phyloP scores from a whole-genome alignment of 192 early-diverging fungal genomes.

The Gamsiella multidivaricata region DNA sequence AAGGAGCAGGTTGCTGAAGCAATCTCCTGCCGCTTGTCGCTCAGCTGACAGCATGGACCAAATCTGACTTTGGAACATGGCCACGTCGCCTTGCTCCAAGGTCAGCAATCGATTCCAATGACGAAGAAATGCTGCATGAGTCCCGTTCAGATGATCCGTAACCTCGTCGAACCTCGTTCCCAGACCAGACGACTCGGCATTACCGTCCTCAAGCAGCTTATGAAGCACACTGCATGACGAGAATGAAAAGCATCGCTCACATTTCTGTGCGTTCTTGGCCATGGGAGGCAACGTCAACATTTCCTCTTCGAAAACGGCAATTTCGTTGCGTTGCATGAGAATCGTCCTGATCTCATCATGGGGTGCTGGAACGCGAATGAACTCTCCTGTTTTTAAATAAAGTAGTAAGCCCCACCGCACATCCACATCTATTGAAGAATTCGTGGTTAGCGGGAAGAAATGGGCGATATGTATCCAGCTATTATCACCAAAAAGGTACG shows the following conservation, averaged over 20 bases:
- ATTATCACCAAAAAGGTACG: conserved; percentile 3
- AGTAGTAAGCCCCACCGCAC: conserved; percentile 77
- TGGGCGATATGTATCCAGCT: too few species aligned
- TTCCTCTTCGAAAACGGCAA: conserved; percentile 68
- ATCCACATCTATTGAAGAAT: conserved; percentile 63
- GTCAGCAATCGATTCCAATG: conserved; percentile 83
- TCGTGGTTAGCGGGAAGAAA: too few species aligned
- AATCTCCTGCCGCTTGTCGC: conserved; percentile 59
- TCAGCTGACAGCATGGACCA: conserved; percentile 69
- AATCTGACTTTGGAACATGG: conserved; percentile 70
- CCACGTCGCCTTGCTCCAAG: conserved; percentile 78
- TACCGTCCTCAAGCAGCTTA: conserved; percentile 77
- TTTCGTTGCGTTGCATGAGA: conserved; percentile 78
- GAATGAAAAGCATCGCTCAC: conserved; percentile 73
- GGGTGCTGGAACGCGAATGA: conserved; percentile 68
- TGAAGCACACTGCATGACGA: conserved; percentile 80
- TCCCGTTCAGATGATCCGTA: conserved; percentile 66
- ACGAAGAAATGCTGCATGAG: conserved; percentile 76
- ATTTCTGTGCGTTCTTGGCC: conserved; percentile 68
- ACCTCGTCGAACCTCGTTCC: conserved; percentile 69
- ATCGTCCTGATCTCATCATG: conserved; percentile 78
- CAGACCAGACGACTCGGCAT: conserved; percentile 64
- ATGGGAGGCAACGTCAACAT: conserved; percentile 72
- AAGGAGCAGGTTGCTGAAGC: conserved; percentile 22
- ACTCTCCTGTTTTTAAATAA: conserved; percentile 78